phyloP scores from a whole-genome alignment of 495 filamentous ascomycete species.

The Pyrenula aspistea region DNA sequence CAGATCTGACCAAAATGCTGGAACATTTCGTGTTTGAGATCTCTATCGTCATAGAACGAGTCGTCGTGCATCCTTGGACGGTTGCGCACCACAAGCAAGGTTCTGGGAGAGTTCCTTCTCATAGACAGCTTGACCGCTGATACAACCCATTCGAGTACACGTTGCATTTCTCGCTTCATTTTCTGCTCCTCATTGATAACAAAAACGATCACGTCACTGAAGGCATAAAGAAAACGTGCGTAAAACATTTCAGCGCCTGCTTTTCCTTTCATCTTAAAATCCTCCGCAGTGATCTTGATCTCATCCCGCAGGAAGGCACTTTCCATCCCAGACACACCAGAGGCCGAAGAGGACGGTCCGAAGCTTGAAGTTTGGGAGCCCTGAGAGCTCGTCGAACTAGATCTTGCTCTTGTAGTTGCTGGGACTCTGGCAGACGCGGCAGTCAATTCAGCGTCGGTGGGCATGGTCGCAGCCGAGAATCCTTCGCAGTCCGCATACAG shows the following conservation, averaged over 20 bases:
- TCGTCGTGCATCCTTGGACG: neutral
- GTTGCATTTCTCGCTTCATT: constrained; percentile 4
- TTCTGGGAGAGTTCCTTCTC: constrained; percentile 2
- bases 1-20: neutral
- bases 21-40: neutral
- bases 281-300: constrained; percentile 2
- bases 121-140: constrained; percentile 1
- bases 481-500: neutral
- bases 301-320: neutral
- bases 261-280: constrained; percentile 5
- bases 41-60: neutral
- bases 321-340: neutral
- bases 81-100: constrained; percentile 2
- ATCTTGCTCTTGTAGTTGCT: constrained; percentile 3
- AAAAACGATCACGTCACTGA: constrained; percentile 11
- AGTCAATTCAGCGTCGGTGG: neutral
- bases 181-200: constrained; percentile 6
- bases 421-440: too few species aligned
- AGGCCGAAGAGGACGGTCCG: too few species aligned
- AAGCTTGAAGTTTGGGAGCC: too few species aligned
- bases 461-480: neutral
- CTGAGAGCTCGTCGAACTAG: constrained; percentile 8
- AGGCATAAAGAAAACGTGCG: constrained; percentile 10
- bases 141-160: constrained; percentile 7
- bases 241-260: constrained; percentile 8